A percentile compares a stretch with the other conserved stretches of the same genome.
phyloP scores from a whole-genome alignment of 495 filamentous ascomycete species.

The Hyaloscypha variabilis region DNA sequence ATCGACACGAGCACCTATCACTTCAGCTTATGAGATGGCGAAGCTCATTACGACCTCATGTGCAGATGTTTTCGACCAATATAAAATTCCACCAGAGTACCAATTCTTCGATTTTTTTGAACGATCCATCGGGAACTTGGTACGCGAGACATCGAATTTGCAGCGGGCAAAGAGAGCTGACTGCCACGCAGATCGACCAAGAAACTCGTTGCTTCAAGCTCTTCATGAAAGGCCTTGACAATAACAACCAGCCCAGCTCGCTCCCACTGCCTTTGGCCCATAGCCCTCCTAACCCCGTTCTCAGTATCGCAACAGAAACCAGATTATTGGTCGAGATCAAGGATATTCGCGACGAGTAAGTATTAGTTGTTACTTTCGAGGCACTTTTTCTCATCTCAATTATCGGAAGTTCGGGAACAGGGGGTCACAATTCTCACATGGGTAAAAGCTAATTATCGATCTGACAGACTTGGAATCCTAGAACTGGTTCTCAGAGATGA shows the following conservation, averaged over 20 bases:
- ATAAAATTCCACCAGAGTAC: not conserved
- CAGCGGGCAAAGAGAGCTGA: not conserved
- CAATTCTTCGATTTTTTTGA: not conserved
- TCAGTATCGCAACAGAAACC: not conserved
- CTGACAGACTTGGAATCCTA: not conserved
- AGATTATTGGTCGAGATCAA: not conserved
- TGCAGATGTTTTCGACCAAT: not conserved
- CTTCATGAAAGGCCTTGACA: not conserved
- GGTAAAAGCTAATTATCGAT: not conserved
- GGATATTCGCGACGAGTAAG: not conserved
- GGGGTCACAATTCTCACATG: too few species aligned
- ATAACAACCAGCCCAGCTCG: not conserved
- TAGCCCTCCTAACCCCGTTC: conserved; percentile 26
- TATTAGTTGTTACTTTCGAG: too few species aligned
- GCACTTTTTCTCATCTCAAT: too few species aligned
- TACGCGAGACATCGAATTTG: not conserved
- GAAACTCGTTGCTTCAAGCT: not conserved
- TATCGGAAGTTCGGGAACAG: too few species aligned
- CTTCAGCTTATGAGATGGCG: not conserved
- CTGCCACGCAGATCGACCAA: not conserved
- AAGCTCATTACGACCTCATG: not conserved
- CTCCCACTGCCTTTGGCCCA: too few species aligned
- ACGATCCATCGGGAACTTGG: not conserved
- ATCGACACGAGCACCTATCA: not conserved
- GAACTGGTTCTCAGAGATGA: not conserved